A percentile compares a stretch with the other conserved stretches of the same genome.
Evolutionary conservation across 495 filamentous ascomycete genomes (phyloP).

Genomic region (Astrothelium macrocarpum): DNA sequence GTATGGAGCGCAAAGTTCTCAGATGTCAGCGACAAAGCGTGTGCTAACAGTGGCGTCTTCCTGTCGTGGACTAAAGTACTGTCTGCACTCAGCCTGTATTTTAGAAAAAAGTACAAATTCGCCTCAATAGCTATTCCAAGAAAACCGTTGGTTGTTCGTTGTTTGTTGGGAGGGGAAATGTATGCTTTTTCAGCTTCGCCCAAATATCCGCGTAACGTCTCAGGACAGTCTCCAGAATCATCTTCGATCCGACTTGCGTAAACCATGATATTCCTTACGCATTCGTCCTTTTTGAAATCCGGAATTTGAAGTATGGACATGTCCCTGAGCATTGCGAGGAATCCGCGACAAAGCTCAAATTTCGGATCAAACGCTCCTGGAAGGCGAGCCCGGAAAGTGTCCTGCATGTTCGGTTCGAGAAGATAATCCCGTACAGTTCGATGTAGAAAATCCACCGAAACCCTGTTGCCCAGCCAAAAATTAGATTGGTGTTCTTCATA

Average conservation of each 20-base stretch:
- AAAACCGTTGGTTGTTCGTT: neutral
- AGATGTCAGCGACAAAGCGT: neutral
- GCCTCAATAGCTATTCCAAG: neutral
- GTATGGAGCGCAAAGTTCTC: neutral
- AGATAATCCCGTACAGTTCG: constrained; percentile 6
- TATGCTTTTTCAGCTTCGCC: neutral
- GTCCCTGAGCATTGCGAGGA: neutral
- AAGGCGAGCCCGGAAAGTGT: neutral
- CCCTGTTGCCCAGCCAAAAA: neutral
- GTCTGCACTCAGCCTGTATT: neutral
- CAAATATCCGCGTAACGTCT: neutral
- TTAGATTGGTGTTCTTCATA: neutral
- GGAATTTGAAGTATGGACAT: neutral
- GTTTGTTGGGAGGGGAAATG: neutral
- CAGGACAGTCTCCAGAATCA: neutral
- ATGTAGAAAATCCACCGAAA: constrained; percentile 6
- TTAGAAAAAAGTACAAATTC: neutral
- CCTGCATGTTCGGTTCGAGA: neutral
- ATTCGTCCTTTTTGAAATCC: neutral
- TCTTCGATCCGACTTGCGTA: neutral
- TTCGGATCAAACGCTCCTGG: neutral
- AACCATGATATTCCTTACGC: neutral
- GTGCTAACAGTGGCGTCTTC: neutral
- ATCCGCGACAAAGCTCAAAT: neutral
- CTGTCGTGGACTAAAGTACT: neutral